These are phyloP conservation scores for Pseudonitzschia delicatissima DNA, from an alignment of 108 stramenopile genomes.

Conservation along the genomic window DNA sequence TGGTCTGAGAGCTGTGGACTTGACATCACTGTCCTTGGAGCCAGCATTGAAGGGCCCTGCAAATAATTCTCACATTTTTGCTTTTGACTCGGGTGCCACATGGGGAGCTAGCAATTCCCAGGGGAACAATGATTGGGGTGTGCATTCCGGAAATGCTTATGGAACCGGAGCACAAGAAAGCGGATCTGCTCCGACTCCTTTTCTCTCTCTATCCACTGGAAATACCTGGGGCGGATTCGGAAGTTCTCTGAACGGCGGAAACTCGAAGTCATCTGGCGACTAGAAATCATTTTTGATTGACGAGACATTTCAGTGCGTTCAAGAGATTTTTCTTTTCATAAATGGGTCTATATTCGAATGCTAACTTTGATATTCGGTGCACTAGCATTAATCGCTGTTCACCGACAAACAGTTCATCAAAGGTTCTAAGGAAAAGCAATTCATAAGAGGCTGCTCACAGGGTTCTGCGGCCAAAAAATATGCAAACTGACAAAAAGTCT, in stretches of 20 bases:
- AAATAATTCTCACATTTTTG: conserved; percentile 54
- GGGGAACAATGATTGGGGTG: conserved; percentile 29
- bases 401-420: neutral
- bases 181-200: conserved; percentile 11
- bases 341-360: neutral
- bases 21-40: conserved; percentile 36
- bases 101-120: conserved; percentile 34
- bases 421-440: neutral
- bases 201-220: conserved; percentile 30
- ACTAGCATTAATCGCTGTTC: neutral
- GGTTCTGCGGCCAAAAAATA: neutral
- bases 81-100: conserved; percentile 62
- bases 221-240: conserved; percentile 38
- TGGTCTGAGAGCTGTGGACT: conserved; percentile 44
- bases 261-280: conserved; percentile 23
- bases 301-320: neutral
- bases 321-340: neutral
- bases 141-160: conserved; percentile 5
- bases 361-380: neutral
- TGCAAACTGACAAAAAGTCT: neutral
- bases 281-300: conserved; percentile 1
- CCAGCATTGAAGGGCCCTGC: conserved; percentile 23
- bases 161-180: neutral
- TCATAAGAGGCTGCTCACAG: neutral
- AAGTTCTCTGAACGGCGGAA: conserved; percentile 17